Percentiles rank a stretch among this genome's conserved stretches.
Conservation (phyloP, 2,329 filamentous ascomycete species). For the Colletotrichum simmondsii region DNA sequence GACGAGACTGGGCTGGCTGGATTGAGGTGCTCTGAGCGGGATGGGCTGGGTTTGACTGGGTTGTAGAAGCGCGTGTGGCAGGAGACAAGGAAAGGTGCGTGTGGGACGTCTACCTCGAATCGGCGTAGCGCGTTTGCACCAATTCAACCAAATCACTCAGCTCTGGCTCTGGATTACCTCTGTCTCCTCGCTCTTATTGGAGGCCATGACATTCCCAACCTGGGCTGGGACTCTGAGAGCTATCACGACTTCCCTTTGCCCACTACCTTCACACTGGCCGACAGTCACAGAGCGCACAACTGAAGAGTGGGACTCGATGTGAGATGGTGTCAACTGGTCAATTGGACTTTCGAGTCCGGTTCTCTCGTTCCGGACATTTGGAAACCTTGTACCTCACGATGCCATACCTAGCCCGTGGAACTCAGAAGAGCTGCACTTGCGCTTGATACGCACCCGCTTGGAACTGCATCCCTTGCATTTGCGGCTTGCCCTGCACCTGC, state of each 20-base stretch:
- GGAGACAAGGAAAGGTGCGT: not conserved
- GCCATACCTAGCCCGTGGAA: not conserved
- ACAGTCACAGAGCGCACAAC: not conserved
- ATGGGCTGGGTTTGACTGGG: not conserved
- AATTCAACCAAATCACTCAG: not conserved
- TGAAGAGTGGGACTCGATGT: not conserved
- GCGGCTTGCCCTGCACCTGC: not conserved
- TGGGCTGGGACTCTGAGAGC: not conserved
- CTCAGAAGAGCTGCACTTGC: not conserved
- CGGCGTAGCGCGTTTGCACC: not conserved
- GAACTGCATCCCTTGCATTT: not conserved
- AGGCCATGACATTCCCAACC: not conserved
- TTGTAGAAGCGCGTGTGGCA: not conserved
- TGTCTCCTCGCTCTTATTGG: not conserved
- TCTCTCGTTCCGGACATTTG: not conserved
- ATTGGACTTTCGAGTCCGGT: not conserved
- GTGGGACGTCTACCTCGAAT: not conserved
- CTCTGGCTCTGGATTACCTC: not conserved
- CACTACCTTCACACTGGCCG: not conserved
- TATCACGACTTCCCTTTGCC: not conserved
- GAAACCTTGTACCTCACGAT: not conserved
- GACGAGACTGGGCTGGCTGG: not conserved
- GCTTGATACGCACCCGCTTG: not conserved
- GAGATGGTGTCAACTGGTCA: not conserved
- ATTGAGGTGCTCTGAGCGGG: conserved; percentile 3